These are phyloP conservation scores for Periconia macrospinosa DNA, from an alignment of 2,329 filamentous ascomycete genomes.

Conservation along the genomic window DNA sequence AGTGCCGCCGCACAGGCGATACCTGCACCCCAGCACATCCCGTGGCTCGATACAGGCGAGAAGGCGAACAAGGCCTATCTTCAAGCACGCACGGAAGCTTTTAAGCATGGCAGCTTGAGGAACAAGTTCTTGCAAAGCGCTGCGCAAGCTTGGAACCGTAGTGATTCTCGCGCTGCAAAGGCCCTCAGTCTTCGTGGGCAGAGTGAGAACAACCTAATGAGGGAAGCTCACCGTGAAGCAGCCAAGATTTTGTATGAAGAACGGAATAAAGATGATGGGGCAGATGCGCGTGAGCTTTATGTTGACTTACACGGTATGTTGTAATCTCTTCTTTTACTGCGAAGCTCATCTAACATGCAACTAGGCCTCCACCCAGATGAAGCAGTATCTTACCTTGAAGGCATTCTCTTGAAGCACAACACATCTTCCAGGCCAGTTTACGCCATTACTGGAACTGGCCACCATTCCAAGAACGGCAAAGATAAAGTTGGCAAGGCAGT, in stretches of 20 bases:
- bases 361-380: slow-evolving; percentile 91
- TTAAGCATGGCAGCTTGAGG: slow-evolving; percentile 92
- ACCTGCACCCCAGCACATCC: slow-evolving; percentile 84
- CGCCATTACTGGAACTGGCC: slow-evolving; percentile 93
- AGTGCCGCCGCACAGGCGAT: slow-evolving; percentile 82
- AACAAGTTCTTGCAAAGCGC: slow-evolving; percentile 98
- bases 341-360: slow-evolving; percentile 7
- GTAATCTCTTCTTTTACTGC: too few relatives aligned
- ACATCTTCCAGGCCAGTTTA: slow-evolving; percentile 76
- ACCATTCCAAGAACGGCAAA: slow-evolving; percentile 98
- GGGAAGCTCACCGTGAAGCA: slow-evolving; percentile 92
- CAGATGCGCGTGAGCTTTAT: slow-evolving; percentile 72
- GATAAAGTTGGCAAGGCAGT: slow-evolving; percentile 97
- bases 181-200: slow-evolving; percentile 91
- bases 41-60: slow-evolving; percentile 93
- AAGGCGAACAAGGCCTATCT: slow-evolving; percentile 91
- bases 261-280: slow-evolving; percentile 71
- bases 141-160: slow-evolving; percentile 97
- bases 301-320: slow-evolving; percentile 79
- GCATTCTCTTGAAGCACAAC: slow-evolving; percentile 81
- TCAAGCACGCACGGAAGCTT: slow-evolving; percentile 91
- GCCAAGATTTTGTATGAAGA: slow-evolving; percentile 91
- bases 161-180: slow-evolving; percentile 94
- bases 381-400: slow-evolving; percentile 90
- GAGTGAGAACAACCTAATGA: slow-evolving; percentile 96